Conservation (phyloP, 2,329 filamentous ascomycete genomes). For the Penicillium vulpinum region DNA sequence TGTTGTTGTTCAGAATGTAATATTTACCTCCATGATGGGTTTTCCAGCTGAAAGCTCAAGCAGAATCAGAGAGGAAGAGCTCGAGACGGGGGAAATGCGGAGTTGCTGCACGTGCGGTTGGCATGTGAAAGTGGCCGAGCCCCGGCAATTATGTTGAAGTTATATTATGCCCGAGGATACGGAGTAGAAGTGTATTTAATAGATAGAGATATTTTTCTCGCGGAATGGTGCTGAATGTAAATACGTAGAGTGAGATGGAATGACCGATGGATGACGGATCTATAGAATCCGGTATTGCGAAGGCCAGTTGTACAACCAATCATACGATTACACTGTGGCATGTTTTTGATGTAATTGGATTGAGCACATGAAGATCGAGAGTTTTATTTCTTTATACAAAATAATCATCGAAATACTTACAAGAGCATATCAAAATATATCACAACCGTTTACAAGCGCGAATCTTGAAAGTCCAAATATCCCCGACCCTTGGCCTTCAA, state of each 20-base stretch:
- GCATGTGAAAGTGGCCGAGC: constrained; percentile 27
- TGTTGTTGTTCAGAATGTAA: neutral
- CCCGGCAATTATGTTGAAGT: neutral
- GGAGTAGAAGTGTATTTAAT: neutral
- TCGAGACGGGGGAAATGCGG: constrained; percentile 22
- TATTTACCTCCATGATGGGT: constrained; percentile 28
- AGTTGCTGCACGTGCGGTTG: constrained; percentile 22
- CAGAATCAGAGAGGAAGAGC: constrained; percentile 9
- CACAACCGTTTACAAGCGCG: constrained; percentile 8
- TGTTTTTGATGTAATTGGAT: neutral
- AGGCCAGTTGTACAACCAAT: neutral
- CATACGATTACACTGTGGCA: neutral
- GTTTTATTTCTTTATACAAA: neutral
- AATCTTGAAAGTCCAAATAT: constrained; percentile 21
- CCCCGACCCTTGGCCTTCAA: constrained; percentile 24
- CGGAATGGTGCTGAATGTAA: neutral
- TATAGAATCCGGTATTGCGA: neutral
- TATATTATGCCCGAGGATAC: neutral
- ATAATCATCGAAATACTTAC: neutral
- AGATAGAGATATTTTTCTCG: neutral
- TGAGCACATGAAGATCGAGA: too few species aligned
- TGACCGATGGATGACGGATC: neutral
- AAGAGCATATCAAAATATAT: neutral
- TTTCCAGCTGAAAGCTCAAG: neutral
- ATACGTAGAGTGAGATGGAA: neutral